These are phyloP conservation scores for Fraxinus paxiana DNA, from an alignment of 305 asterid species.

Conservation along the genomic window DNA sequence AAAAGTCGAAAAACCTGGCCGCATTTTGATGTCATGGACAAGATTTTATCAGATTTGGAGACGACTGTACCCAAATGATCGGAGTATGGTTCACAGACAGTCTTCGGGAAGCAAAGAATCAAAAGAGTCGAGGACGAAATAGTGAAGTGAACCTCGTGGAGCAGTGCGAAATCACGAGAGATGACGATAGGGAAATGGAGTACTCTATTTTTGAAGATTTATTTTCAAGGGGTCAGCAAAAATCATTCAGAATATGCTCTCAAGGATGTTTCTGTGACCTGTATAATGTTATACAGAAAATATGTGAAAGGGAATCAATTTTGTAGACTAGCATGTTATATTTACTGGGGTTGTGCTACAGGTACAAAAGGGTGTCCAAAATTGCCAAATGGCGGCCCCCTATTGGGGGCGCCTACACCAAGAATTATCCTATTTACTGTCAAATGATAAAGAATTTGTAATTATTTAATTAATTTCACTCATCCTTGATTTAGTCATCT, in stretches of 20 bases:
- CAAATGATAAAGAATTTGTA: not conserved
- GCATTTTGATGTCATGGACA: slow-evolving; percentile 57
- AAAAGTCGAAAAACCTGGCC: slow-evolving; percentile 63
- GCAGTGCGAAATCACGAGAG: not conserved
- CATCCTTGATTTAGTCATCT: not conserved
- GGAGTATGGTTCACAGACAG: not conserved
- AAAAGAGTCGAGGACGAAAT: slow-evolving; percentile 13
- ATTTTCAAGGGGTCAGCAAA: not conserved
- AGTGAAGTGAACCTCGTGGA: not conserved
- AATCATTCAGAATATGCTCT: not conserved
- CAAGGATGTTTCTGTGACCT: not conserved
- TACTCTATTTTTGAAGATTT: not conserved
- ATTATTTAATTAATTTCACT: not conserved
- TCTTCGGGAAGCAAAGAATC: not conserved
- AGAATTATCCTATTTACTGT: too few species aligned
- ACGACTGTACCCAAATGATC: slow-evolving; percentile 37
- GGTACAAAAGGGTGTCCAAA: too few species aligned
- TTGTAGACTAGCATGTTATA: slow-evolving; percentile 24
- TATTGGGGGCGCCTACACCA: too few species aligned
- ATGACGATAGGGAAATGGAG: slow-evolving; percentile 5
- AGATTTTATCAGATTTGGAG: slow-evolving; percentile 52
- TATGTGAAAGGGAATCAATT: slow-evolving; percentile 21
- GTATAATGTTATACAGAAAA: slow-evolving; percentile 5
- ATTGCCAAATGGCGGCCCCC: too few species aligned
- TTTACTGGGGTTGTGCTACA: too few species aligned